Evolutionary conservation across 148 eudicot species (phyloP), one percentile per base, ranked within the genome.

Genomic region (Camellia japonica): DNA sequence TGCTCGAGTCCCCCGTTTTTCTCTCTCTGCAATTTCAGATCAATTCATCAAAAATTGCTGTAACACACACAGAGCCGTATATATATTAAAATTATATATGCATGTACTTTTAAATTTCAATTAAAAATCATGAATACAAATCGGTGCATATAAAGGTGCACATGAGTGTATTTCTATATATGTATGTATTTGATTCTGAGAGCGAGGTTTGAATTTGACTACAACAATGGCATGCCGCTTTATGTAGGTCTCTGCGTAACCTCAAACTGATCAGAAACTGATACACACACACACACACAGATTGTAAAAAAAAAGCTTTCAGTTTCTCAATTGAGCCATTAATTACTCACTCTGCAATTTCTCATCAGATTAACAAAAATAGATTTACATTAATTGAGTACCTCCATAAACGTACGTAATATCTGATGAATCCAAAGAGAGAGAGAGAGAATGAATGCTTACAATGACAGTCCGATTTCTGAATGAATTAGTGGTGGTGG

Each of bases 1-100:
- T 81, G 80, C 86, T 90, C 97, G 46, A 89, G 67, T 43, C 70
- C 65, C 54, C 66, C 51, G 18, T 74, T 9, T 20, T 56, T 78
- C 73, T 63, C 19, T 49, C 63, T 79, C 89, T 86, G 87, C 77
- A 86, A 63, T 7, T 11, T 55, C 5, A 15, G n/a, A 42, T 4
- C 51, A 47, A 5, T 47, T 7, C 6, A 47, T 47, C 51, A 47
- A 46, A 47, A 44, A 5, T 20, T 44, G 30, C 30, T 30, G 30
- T 30, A 30, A 30, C 30, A 30, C 30, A 47, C 6, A 47, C 6
- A 47, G 51, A 47, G 51, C 51, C 51, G 7, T 47, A 47, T 47
- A 47, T 47, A 47, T 7, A 30, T 30, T 30, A 30, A 30, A 47
- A 7, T 7, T 47, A 47, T 5, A 47, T 47, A 47, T 47, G 7